Conservation (phyloP, 2,329 filamentous ascomycete species). For the Alternaria ventricosa region DNA sequence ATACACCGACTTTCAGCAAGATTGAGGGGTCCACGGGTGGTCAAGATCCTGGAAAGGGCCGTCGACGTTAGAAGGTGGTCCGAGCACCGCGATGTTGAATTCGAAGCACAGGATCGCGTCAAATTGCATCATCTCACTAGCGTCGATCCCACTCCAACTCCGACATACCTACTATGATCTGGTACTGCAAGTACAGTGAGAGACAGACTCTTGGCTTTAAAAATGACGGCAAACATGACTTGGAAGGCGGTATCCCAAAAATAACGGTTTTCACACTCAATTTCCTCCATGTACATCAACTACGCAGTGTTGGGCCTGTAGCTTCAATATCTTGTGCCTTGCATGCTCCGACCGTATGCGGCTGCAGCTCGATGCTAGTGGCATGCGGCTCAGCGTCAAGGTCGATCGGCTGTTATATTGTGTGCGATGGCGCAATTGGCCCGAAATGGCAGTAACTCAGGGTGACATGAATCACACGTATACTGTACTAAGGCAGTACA, state of each 20-base stretch:
- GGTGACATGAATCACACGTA: not conserved
- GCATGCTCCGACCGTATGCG: not conserved
- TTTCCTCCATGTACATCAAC: not conserved
- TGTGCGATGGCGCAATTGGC: conserved; percentile 47
- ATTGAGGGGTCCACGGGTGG: not conserved
- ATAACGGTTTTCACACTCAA: not conserved
- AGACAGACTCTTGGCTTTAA: not conserved
- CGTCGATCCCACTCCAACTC: conserved; percentile 19
- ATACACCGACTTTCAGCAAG: not conserved
- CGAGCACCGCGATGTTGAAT: conserved; percentile 12
- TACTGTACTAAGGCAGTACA: not conserved
- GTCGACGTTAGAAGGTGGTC: not conserved
- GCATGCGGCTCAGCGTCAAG: conserved; percentile 4
- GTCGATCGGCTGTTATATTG: conserved; percentile 27
- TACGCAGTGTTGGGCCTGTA: not conserved
- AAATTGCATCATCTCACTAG: conserved; percentile 28
- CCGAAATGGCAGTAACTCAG: conserved; percentile 6
- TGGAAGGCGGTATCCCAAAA: not conserved
- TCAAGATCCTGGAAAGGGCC: not conserved
- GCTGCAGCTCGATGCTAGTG: conserved; percentile 6
- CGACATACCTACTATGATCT: conserved; percentile 4
- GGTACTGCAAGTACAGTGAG: not conserved
- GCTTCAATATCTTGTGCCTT: not conserved
- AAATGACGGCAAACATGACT: not conserved
- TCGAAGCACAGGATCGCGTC: conserved; percentile 20